Evolutionary conservation across 305 asterid species (phyloP).

Genomic region (Solanum hybrid): DNA sequence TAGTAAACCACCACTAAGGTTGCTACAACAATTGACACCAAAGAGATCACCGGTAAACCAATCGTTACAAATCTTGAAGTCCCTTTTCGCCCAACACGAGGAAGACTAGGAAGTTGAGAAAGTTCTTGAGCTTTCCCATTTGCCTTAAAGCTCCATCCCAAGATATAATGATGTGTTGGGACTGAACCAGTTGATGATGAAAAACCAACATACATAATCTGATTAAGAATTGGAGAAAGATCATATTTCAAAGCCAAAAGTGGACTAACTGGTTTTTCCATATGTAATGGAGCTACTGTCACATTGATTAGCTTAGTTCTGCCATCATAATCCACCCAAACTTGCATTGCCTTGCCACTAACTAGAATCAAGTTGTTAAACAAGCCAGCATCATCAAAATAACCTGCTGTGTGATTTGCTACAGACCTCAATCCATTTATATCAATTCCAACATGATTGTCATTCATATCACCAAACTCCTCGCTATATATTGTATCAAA

Average conservation of each 20-base stretch:
- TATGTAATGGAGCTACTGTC: slow-evolving; percentile 9
- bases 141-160: slow-evolving; percentile 27
- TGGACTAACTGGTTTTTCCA: slow-evolving; percentile 14
- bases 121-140: slow-evolving; percentile 19
- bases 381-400: neutral
- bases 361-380: neutral
- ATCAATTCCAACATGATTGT: slow-evolving; percentile 28
- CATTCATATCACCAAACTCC: slow-evolving; percentile 12
- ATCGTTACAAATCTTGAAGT: neutral
- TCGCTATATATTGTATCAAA: slow-evolving; percentile 11
- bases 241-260: slow-evolving; percentile 7
- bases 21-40: neutral
- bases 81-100: neutral
- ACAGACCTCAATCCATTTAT: slow-evolving; percentile 14
- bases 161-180: slow-evolving; percentile 15
- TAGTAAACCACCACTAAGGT: neutral
- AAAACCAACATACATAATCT: slow-evolving; percentile 22
- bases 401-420: slow-evolving; percentile 2
- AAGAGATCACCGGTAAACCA: neutral
- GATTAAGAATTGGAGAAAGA: neutral
- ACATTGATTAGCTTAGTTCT: slow-evolving; percentile 4
- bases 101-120: slow-evolving; percentile 4
- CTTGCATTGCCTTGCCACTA: slow-evolving; percentile 15
- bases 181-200: slow-evolving; percentile 26
- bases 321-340: slow-evolving; percentile 26